Evolutionary conservation across 305 asterid genomes (phyloP), one percentile per base, ranked within the genome.

Genomic region (Vinca major): DNA sequence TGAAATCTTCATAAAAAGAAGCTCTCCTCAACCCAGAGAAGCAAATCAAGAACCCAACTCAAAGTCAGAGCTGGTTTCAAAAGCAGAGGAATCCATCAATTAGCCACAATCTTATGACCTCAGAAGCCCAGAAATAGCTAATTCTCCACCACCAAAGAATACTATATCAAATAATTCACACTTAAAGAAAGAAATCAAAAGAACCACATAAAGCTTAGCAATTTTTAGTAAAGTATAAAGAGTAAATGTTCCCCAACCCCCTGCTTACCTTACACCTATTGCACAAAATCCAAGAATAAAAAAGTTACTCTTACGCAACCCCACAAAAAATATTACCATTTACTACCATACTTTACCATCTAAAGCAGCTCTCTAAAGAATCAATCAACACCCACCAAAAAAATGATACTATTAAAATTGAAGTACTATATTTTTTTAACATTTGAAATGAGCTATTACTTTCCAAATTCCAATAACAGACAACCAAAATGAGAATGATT

Each of bases 211-310:
- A 71, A 65, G 36, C 78, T 73, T 62, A 69, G 8, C 71, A 50
- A 56, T 75, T 73, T 71, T 62, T 16, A 67, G 45, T 61, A 48
- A 60, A 53, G 16, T 69, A 44, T 61, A 41, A 10, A 45, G 39
- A 48, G 48, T 9, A 58, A 71, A 60, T 40, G 66, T 68, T 57
- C 65, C 69, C 72, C 21, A 61, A 66, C 58, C 63, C 70, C 62
- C 58, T 69, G 52, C 65, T n/a, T n/a, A n/a, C 62, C 68, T n/a
- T n/a, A 67, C 65, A 67, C 63, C 53, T 49, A 40, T 51, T 51
- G 72, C 68, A 75, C 52, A 78, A 68, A 82, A 77, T 71, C 80
- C 80, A 75, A 79, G 67, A 76, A 68, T 65, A 66, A 56, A 48
- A 66, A 62, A 70, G 70, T 57, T 11, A 75, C 79, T 66, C 26